Evolutionary conservation across 768 basidiomycete species (phyloP), one percentile per base, ranked within the genome.

Genomic region (Termitomyces titanicus): DNA sequence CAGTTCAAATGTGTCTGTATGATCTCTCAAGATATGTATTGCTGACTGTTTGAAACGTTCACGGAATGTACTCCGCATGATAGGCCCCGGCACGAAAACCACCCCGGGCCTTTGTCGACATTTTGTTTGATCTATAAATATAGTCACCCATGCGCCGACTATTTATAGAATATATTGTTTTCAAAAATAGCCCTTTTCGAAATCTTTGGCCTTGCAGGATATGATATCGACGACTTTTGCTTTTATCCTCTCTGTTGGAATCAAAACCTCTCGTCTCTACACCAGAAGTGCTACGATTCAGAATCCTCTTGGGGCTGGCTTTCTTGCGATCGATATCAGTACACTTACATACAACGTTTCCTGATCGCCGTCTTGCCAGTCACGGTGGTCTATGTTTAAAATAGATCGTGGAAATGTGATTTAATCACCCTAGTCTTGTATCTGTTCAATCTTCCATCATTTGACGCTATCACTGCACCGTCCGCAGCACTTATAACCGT

Each of bases 371-470:
- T n/a, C n/a, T n/a, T n/a, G n/a, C n/a, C n/a, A n/a, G n/a, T n/a
- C n/a, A n/a, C n/a, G n/a, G n/a, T 35, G 22, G 22, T 15, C 34
- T 48, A 35, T 49, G 48, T 49, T 49, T 49, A 38, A n/a, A 49
- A 37, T 49, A 37, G 45, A 31, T 39, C 31, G 34, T 45, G 45
- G 53, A 46, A 33, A 10, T 15, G n/a, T n/a, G n/a, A 31, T 31
- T 31, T 47, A 47, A 47, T 47, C 29, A 47, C 29, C 51, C 42
- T 37, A 31, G 11, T 33, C 15, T 7, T 25, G 17, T 18, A 11
- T 1, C 24, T 22, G 11, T 31, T 15, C 35, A 42, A 46, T 20
- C 25, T 29, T 31, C 44, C 45, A 54, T 54, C 53, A 54, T 39
- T 38, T n/a, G 15, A 47, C 31, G 31, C 8, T 34, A 27, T 46